A percentile compares a stretch with the other conserved stretches of the same genome.
phyloP scores from a whole-genome alignment of 352 stramenopile species.

The Phytopythium chamaehyphon region DNA sequence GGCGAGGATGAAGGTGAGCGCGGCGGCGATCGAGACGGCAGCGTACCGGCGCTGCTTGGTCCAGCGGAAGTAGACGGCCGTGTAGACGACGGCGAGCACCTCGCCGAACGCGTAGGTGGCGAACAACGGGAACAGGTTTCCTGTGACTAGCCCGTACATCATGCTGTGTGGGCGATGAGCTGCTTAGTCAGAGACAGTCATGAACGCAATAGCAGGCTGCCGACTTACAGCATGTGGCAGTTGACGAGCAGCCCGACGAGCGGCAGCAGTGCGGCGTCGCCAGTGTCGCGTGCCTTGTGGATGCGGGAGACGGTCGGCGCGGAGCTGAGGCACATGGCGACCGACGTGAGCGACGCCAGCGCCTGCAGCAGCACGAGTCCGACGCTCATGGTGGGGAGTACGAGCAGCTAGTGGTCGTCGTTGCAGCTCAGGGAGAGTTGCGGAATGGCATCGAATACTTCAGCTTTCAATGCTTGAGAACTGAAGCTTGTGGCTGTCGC shows the following conservation, averaged over 20 bases:
- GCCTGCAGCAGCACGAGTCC: conserved; percentile 26
- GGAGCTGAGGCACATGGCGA: conserved; percentile 33
- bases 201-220: neutral
- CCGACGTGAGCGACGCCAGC: conserved; percentile 31
- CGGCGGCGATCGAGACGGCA: neutral
- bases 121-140: conserved; percentile 30
- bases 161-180: conserved; percentile 8
- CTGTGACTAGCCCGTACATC: conserved; percentile 20
- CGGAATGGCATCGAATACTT: neutral
- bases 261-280: conserved; percentile 29
- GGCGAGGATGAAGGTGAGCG: conserved; percentile 3
- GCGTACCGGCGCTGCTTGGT: conserved; percentile 14
- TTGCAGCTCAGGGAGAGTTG: neutral
- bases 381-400: conserved; percentile 12
- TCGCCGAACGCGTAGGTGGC: conserved; percentile 19
- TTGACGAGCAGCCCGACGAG: conserved; percentile 35
- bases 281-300: conserved; percentile 24
- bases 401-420: neutral
- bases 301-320: conserved; percentile 32
- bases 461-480: neutral
- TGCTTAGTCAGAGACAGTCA: conserved; percentile 1
- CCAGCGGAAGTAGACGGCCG: conserved; percentile 16
- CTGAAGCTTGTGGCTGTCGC: neutral
- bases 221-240: conserved; percentile 30
- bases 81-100: conserved; percentile 14